Percentiles rank a stretch among this genome's conserved stretches.
phyloP scores from a whole-genome alignment of 2,329 filamentous ascomycete genomes.

The Fusarium equiseti region DNA sequence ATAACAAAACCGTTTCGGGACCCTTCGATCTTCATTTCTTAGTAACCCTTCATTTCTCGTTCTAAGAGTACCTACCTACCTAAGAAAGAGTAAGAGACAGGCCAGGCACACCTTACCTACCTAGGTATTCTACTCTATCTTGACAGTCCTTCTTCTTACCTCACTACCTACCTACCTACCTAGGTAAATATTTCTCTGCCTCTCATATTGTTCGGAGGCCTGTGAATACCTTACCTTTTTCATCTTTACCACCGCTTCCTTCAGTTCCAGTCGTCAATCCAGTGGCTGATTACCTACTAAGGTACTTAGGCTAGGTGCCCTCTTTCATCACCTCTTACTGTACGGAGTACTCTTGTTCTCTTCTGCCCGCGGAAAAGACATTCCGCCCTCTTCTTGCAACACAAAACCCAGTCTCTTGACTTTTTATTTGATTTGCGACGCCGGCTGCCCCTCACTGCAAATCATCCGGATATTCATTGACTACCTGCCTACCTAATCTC shows the following conservation, averaged over 20 bases:
- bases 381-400: slow-evolving; percentile 18
- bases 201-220: not conserved
- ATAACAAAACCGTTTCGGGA: slow-evolving; percentile 40
- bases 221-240: not conserved
- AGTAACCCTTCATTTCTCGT: slow-evolving; percentile 19
- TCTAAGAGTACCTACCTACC: not conserved
- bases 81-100: not conserved
- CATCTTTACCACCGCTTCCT: slow-evolving; percentile 10
- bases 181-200: not conserved
- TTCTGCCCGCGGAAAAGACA: slow-evolving; percentile 15
- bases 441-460: slow-evolving; percentile 27
- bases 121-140: not conserved
- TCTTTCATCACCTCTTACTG: not conserved
- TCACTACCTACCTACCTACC: not conserved
- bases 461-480: slow-evolving; percentile 2
- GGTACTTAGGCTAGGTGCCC: not conserved
- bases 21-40: slow-evolving; percentile 35
- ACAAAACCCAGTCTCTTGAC: slow-evolving; percentile 22
- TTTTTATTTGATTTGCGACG: slow-evolving; percentile 11
- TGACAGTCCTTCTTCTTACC: slow-evolving; percentile 1
- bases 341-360: not conserved
- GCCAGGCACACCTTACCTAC: not conserved
- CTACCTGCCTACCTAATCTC: not conserved
- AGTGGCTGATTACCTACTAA: not conserved
- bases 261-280: slow-evolving; percentile 27